Base-by-base conservation (phyloP, 345 rosid species). In the Fremontodendron californicum region DNA sequence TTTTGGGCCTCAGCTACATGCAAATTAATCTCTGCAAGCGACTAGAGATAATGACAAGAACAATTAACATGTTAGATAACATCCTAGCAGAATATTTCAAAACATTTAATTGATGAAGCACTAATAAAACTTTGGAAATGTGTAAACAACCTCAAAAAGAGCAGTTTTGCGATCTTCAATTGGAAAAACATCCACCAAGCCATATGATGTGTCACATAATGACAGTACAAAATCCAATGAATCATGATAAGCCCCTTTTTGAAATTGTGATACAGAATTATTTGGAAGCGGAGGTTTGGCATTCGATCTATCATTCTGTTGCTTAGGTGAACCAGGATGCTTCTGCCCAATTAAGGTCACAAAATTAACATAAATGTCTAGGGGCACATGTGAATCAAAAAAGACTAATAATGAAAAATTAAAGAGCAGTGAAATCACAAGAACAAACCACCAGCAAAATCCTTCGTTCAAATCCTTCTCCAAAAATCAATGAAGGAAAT, bases 91-190 rank as follows among this genome's bases (percentile, higher is more conserved):
- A 76, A 67, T n/a, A 71, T 58, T 57, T 58, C 9, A 76, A 8
- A 37, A 39, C 3, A 70, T 6, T 71, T 37, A 48, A 71, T 60
- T n/a, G n/a, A n/a, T 61, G 37, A 61, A 48, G 60, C 70, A 83
- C 52, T 35, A 61, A 61, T 75, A 55, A 29, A 65, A 31, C 23
- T 61, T 23, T 74, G 48, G 52, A 73, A 70, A 65, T 71, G 73
- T 25, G 78, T 45, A 79, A 85, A 81, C 77, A 77, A 95, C 99
- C 99, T 96, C 99, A 80, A 89, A 84, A 55, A 96, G 93, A 80
- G 97, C 96, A 86, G 86, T 84, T 85, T 96, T 93, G 72, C 98
- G 91, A 86, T 96, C 99, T 89, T 96, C 99, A 69, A 89, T 90
- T 43, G 98, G 98, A 88, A 96, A 96, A 72, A 96, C 86, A 87